Conservation (phyloP, 176 grass and related monocot genomes). For the Dendrocalamus sinicus region DNA sequence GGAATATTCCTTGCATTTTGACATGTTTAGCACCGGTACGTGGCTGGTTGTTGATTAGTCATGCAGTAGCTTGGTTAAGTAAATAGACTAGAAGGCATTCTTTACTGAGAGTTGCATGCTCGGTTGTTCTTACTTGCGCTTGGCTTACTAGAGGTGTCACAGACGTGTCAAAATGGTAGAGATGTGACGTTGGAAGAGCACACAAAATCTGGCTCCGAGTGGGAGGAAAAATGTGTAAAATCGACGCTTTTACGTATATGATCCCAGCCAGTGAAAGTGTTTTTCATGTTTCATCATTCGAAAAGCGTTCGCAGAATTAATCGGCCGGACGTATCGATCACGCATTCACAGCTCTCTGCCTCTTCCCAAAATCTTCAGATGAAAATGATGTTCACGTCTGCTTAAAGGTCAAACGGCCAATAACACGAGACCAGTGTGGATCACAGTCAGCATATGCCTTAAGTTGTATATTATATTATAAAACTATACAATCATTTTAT, state of each 20-base stretch:
- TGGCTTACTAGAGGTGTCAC: conserved; percentile 8
- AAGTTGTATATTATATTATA: not conserved
- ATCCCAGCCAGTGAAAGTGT: not conserved
- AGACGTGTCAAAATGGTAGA: conserved; percentile 35
- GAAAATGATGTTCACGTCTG: conserved; percentile 33
- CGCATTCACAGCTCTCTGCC: not conserved
- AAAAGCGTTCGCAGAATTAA: not conserved
- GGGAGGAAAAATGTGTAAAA: not conserved
- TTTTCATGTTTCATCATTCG: not conserved
- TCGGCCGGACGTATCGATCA: not conserved
- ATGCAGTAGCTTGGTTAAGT: conserved; percentile 19
- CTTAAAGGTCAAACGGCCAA: too few species aligned
- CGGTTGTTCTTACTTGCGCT: not conserved
- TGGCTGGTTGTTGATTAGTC: conserved; percentile 38
- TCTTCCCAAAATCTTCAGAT: not conserved
- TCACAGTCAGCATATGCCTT: too few species aligned
- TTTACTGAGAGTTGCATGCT: conserved; percentile 31
- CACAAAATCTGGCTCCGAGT: not conserved
- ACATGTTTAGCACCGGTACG: not conserved
- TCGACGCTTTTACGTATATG: not conserved
- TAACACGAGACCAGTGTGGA: too few species aligned
- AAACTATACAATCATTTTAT: not conserved
- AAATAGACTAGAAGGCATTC: conserved; percentile 23
- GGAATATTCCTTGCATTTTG: conserved; percentile 28
- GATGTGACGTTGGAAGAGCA: conserved; percentile 16